Base-by-base conservation (phyloP, 2,329 filamentous ascomycete species). In the Acarospora socialis region DNA sequence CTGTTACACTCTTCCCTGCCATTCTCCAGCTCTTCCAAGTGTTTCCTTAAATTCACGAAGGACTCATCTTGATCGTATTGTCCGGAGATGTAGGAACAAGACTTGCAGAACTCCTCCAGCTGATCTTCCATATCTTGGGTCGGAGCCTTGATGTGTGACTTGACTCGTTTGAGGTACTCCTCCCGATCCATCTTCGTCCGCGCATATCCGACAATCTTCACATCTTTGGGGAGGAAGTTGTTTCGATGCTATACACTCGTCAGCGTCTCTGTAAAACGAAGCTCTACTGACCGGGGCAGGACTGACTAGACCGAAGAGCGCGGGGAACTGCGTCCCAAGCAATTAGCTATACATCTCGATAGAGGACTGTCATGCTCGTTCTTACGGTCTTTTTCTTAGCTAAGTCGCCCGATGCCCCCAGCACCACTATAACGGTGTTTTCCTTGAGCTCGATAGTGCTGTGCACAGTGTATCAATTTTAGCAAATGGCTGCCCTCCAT, bases 111-210 rank as follows among this genome's bases (percentile, higher is more conserved):
- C 37, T 90, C 79, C 40, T 90, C 74, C 38, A 98, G 70, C 58
- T 95, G 86, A 61, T 93, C 79, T 66, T 98, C 86, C 46, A 92
- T 77, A 49, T 95, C 90, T 67, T 93, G 92, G 46, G 87, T 94
- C 10, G 90, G 90, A 10, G 86, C 90, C 73, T 98, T 95, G 67
- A 98, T 98, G 66, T 94, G 92, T 39, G 84, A 93, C 63, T 81
- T 87, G 61, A 98, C 84, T 46, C 90, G 75, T 63, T 78, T 81
- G 54, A 95, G 70, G 66, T 81, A 95, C 60, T 98, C 90, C 43
- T 83, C 77, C 52, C 87, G 84, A 64, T 95, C 86, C 90, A 98
- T 98, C 70, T 94, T 94, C 48, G 90, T 98, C 56, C 90, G 78
- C 50, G 90, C 90, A 82, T 98, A 98, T 66, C 90, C 90, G 51